Evolutionary conservation across 495 filamentous ascomycete species (phyloP).

Genomic region (Darksidea phi): DNA sequence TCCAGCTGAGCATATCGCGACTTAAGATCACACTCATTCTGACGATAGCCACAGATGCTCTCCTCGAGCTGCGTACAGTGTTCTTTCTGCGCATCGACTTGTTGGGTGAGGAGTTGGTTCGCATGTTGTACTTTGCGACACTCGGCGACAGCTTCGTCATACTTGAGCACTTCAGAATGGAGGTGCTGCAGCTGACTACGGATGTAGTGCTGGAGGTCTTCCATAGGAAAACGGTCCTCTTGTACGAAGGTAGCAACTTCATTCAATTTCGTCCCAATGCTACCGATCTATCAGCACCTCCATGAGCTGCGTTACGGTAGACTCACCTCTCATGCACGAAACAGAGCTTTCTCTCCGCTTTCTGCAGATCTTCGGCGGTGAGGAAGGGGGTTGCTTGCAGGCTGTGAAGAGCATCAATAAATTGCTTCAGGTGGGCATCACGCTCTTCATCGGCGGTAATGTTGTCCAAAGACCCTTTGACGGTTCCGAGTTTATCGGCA

Average conservation of each 20-base stretch:
- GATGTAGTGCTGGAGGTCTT: constrained; percentile 10
- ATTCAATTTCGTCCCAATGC: constrained; percentile 18
- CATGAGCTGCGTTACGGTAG: background rate
- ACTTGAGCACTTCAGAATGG: constrained; percentile 17
- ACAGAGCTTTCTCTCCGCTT: constrained; percentile 27
- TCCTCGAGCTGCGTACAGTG: constrained; percentile 12
- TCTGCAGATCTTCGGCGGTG: constrained; percentile 20
- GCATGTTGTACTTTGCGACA: constrained; percentile 5
- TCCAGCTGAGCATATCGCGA: constrained; percentile 7
- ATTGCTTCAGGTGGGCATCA: constrained; percentile 15
- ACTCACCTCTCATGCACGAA: constrained; percentile 23
- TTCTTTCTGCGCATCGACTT: constrained; percentile 5
- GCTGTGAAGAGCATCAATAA: constrained; percentile 4
- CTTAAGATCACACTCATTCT: constrained; percentile 25
- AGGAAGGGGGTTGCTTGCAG: constrained; percentile 18
- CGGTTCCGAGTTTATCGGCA: constrained; percentile 34
- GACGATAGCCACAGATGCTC: background rate
- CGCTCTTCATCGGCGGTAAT: background rate
- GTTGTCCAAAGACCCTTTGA: constrained; percentile 19
- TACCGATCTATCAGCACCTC: background rate
- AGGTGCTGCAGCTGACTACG: constrained; percentile 9
- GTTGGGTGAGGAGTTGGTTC: constrained; percentile 8
- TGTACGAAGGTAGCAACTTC: background rate
- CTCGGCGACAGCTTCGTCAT: constrained; percentile 12
- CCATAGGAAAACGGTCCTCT: background rate